phyloP scores from a whole-genome alignment of 202 grass and related monocot genomes.

The Hordeum pubiflorum region DNA sequence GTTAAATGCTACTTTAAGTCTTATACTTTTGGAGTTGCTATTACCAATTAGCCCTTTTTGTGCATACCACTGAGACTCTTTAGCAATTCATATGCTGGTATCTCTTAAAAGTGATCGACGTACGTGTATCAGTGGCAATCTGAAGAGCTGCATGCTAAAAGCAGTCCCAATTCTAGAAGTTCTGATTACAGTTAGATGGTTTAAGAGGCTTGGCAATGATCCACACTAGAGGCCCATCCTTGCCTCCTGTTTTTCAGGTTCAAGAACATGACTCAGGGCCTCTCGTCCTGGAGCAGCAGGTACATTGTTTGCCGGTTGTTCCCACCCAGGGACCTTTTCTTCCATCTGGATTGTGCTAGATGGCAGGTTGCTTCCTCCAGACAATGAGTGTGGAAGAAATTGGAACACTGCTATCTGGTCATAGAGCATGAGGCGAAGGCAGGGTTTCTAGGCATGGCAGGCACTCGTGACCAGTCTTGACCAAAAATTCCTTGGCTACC shows the following conservation, averaged over 20 bases:
- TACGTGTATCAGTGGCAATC: too few species aligned
- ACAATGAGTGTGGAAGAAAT: too few species aligned
- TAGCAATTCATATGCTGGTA: neutral
- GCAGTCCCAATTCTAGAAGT: neutral
- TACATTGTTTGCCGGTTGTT: neutral
- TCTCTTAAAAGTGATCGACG: neutral
- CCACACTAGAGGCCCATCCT: neutral
- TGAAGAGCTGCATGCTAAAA: constrained; percentile 1
- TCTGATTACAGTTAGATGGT: neutral
- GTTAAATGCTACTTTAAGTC: neutral
- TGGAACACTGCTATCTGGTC: too few species aligned
- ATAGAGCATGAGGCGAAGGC: neutral
- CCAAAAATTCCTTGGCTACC: neutral
- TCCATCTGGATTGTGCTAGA: neutral
- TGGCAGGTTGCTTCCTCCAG: too few species aligned
- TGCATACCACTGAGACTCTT: neutral
- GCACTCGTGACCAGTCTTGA: neutral
- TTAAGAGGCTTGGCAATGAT: neutral
- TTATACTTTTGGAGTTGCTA: neutral
- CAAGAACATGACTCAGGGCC: neutral
- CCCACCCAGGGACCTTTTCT: neutral
- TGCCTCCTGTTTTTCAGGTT: neutral
- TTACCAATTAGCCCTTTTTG: neutral
- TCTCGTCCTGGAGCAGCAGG: neutral
- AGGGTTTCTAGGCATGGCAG: neutral